phyloP scores from a whole-genome alignment of 257 asterid species.

The Penstemon eatonii region DNA sequence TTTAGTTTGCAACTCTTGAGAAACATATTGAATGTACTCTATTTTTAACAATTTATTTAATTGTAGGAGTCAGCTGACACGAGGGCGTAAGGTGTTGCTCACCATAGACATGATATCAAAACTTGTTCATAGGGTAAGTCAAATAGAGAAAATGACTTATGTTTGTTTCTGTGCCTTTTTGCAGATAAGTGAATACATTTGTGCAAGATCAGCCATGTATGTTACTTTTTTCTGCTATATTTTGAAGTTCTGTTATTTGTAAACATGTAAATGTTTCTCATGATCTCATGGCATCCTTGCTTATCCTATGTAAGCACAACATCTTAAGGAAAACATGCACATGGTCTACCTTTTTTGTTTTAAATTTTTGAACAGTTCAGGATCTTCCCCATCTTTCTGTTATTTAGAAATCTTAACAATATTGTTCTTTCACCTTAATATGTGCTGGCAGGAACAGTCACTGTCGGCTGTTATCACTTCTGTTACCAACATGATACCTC shows the following conservation, averaged over 20 bases:
- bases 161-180: constrained; percentile 10
- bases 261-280: constrained; percentile 18
- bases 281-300: constrained; percentile 18
- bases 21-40: too few relatives aligned
- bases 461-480: constrained; percentile 88
- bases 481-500: constrained; percentile 94
- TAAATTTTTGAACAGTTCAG: constrained; percentile 2
- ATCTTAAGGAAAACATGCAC: constrained; percentile 8
- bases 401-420: not conserved
- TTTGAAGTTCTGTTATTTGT: constrained; percentile 14
- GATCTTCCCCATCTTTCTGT: constrained; percentile 5
- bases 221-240: not conserved
- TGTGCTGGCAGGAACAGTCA: constrained; percentile 78
- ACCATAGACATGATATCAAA: too few relatives aligned
- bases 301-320: constrained; percentile 7
- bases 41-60: too few relatives aligned
- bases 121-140: too few relatives aligned
- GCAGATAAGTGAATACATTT: constrained; percentile 18
- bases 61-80: too few relatives aligned
- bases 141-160: too few relatives aligned
- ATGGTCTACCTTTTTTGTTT: constrained; percentile 4
- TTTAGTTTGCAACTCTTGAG: too few relatives aligned
- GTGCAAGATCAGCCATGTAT: constrained; percentile 2
- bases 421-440: constrained; percentile 8
- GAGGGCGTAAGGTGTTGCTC: too few relatives aligned